Evolutionary conservation across 2,329 filamentous ascomycete genomes (phyloP), one percentile per base, ranked within the genome.

Genomic region (Paracorniculantispora psalliotae): DNA sequence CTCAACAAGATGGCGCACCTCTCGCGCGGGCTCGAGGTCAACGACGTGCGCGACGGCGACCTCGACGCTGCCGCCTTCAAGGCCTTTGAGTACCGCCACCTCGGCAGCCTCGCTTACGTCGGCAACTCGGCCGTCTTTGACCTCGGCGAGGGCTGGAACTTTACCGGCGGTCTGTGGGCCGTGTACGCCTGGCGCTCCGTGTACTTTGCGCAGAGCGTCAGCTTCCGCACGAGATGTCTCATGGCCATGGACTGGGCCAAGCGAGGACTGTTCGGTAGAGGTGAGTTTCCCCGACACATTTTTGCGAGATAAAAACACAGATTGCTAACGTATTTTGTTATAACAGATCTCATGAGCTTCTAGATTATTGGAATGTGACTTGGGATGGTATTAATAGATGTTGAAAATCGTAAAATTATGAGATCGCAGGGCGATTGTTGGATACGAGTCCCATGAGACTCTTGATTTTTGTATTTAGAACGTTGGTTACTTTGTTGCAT

Each of bases 211-310:
- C 91, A 99, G 79, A 96, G 91, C 69, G 94, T 99, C 50, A 97
- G 92, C 73, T 82, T 97, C 61, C 81, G 94, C 65, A 99, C 94
- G 26, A 84, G 93, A 63, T 84, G 91, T 64, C 75, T 99, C 68
- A 80, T 99, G 74, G 92, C 92, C 19, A 97, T 99, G 94, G 94
- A 99, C 73, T 99, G 94, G 94, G 87, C 86, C n/a, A 99, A 97
- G 84, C 83, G 96, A 71, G 90, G 91, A 13, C 75, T 99, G 23
- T 99, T 99, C 77, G 94, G 94, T 65, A 83, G 94, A 87, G 94
- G 93, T 97, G 76, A 78, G 87, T 79, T 59, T 48, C 7, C 2
- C 2, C 2, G 5, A 8, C 10, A 3, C 15, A 47, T 33, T 23
- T 10, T 7, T 7, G 8, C n/a, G n/a, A 10, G 13, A 44, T 13